These are phyloP conservation scores for Pseudocercospora vitis DNA, from an alignment of 2,329 filamentous ascomycete genomes.

Conservation along the genomic window DNA sequence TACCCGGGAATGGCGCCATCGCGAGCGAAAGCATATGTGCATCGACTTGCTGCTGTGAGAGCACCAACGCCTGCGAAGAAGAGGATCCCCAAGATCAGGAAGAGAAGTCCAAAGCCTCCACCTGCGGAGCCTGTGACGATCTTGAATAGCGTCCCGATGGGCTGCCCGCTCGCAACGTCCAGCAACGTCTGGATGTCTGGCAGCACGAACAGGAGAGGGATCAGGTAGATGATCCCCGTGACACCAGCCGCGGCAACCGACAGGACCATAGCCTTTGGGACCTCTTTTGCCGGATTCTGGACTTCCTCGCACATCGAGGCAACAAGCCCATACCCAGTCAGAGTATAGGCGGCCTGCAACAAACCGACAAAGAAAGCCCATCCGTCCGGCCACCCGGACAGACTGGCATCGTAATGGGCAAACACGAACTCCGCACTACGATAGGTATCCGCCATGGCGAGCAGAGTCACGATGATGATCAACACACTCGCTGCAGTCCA, in stretches of 20 bases:
- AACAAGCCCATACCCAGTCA: constrained; percentile 70
- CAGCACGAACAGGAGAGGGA: constrained; percentile 74
- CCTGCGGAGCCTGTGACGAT: constrained; percentile 69
- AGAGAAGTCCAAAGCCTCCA: constrained; percentile 73
- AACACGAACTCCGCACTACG: constrained; percentile 66
- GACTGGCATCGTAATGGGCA: constrained; percentile 64
- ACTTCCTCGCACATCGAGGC: constrained; percentile 73
- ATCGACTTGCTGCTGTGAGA: constrained; percentile 69
- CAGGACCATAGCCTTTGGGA: constrained; percentile 69
- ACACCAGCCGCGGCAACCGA: constrained; percentile 67
- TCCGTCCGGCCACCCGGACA: constrained; percentile 65
- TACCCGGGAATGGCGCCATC: constrained; percentile 63
- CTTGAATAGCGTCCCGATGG: constrained; percentile 75
- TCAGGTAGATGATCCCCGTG: constrained; percentile 66
- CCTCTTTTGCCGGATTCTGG: constrained; percentile 66
- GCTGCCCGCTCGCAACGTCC: constrained; percentile 68
- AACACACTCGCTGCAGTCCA: constrained; percentile 68
- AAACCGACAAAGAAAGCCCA: constrained; percentile 74
- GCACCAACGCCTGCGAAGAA: constrained; percentile 75
- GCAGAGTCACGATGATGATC: constrained; percentile 66
- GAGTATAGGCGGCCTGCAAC: constrained; percentile 62
- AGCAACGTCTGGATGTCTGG: constrained; percentile 66
- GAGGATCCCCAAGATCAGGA: constrained; percentile 73
- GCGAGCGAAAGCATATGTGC: constrained; percentile 71
- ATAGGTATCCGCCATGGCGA: constrained; percentile 60